phyloP scores from a whole-genome alignment of 495 filamentous ascomycete genomes.

The Parmelia sp. region DNA sequence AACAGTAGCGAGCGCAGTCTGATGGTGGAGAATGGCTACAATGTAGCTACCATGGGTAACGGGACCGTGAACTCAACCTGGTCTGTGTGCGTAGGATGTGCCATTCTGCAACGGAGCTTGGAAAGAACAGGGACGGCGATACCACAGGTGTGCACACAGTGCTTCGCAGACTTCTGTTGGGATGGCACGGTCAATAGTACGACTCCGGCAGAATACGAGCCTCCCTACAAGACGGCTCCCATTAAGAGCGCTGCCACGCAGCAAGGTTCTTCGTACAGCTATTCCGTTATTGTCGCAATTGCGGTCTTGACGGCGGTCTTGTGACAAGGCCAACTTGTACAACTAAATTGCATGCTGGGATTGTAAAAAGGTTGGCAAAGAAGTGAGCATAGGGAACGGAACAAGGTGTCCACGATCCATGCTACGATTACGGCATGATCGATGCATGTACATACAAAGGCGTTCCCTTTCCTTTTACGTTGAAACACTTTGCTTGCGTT shows the following conservation, averaged over 20 bases:
- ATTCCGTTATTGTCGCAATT: slow-evolving; percentile 27
- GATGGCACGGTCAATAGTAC: slow-evolving; percentile 56
- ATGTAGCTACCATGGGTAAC: slow-evolving; percentile 77
- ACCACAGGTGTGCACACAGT: slow-evolving; percentile 61
- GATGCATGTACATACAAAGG: background rate
- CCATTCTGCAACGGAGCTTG: slow-evolving; percentile 70
- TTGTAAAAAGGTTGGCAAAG: background rate
- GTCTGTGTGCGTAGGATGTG: slow-evolving; percentile 79
- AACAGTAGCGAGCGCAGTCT: slow-evolving; percentile 57
- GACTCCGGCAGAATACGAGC: slow-evolving; percentile 31
- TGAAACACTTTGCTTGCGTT: too few relatives aligned
- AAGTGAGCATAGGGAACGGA: too few relatives aligned
- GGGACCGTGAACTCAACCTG: slow-evolving; percentile 64
- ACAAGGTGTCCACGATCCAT: too few relatives aligned
- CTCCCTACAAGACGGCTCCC: slow-evolving; percentile 26
- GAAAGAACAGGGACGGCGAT: slow-evolving; percentile 57
- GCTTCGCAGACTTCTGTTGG: slow-evolving; percentile 86
- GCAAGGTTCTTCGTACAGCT: slow-evolving; percentile 21
- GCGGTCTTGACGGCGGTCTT: slow-evolving; percentile 12
- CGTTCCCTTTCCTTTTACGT: background rate
- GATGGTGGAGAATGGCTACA: slow-evolving; percentile 78
- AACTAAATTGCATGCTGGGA: background rate
- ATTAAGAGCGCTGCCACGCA: slow-evolving; percentile 19
- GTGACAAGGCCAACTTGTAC: background rate
- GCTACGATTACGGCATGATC: background rate